phyloP scores from a whole-genome alignment of 2,329 filamentous ascomycete species.

The Lecanosticta acicola region DNA sequence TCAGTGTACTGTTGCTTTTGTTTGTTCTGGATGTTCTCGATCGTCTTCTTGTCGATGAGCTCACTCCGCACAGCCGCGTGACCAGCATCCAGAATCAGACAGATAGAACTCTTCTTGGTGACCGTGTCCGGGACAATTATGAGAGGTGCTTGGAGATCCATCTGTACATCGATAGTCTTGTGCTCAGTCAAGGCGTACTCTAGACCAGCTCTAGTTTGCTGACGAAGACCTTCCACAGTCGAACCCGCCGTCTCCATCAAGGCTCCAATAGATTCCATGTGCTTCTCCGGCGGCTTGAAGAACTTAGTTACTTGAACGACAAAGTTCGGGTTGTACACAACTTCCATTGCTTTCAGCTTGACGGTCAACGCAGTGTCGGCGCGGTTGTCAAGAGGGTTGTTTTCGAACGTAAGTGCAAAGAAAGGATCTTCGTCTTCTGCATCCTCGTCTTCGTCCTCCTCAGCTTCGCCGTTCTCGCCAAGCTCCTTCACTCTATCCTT shows the following conservation, averaged over 20 bases:
- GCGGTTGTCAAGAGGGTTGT: constrained; percentile 87
- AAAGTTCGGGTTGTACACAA: constrained; percentile 95
- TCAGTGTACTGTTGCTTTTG: constrained; percentile 82
- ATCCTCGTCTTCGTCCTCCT: constrained; percentile 39
- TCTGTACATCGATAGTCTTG: constrained; percentile 93
- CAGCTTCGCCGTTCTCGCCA: constrained; percentile 43
- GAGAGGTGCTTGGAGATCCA: constrained; percentile 90
- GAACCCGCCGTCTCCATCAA: constrained; percentile 93
- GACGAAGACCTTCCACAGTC: constrained; percentile 87
- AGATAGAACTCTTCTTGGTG: constrained; percentile 70
- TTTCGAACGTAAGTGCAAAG: constrained; percentile 87
- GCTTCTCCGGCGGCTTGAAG: constrained; percentile 90
- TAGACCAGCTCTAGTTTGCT: constrained; percentile 90
- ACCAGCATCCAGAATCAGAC: constrained; percentile 91
- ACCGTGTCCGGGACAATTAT: constrained; percentile 96
- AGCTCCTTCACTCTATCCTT: constrained; percentile 46
- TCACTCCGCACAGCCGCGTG: constrained; percentile 93
- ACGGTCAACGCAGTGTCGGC: constrained; percentile 86
- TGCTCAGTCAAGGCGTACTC: constrained; percentile 97
- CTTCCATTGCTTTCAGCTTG: constrained; percentile 90
- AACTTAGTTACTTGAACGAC: constrained; percentile 87
- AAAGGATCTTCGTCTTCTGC: constrained; percentile 65
- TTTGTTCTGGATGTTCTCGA: constrained; percentile 85
- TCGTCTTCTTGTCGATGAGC: constrained; percentile 82
- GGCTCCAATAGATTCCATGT: constrained; percentile 97